Percentiles rank a stretch among this genome's conserved stretches.
Evolutionary conservation across 1,139 yeast species (phyloP).

Genomic region (Yamadazyma friedrichii): DNA sequence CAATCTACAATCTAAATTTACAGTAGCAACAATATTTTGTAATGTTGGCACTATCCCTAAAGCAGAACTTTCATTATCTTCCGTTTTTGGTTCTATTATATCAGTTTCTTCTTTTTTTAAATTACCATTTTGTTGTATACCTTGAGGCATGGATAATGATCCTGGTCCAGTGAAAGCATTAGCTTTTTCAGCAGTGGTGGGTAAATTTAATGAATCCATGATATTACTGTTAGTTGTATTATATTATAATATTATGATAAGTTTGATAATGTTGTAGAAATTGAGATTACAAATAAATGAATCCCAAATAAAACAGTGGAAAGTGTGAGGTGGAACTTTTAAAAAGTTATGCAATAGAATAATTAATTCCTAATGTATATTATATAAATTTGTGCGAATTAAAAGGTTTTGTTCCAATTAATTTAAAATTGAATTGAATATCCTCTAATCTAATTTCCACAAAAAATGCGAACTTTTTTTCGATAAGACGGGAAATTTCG

Average conservation of each 20-base stretch:
- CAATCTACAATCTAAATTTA: slow-evolving; percentile 90
- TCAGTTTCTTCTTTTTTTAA: slow-evolving; percentile 30
- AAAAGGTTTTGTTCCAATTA: too few relatives aligned
- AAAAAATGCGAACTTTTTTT: too few relatives aligned
- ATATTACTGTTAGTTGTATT: background rate
- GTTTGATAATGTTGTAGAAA: background rate
- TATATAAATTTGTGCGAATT: too few relatives aligned
- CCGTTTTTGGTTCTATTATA: slow-evolving; percentile 41
- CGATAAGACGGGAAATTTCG: slow-evolving; percentile 14
- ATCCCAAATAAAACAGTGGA: slow-evolving; percentile 24
- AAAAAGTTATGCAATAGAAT: slow-evolving; percentile 1
- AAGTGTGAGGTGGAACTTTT: background rate
- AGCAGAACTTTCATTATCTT: slow-evolving; percentile 66
- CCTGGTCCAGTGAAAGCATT: slow-evolving; percentile 70
- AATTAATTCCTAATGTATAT: too few relatives aligned
- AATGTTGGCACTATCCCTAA: slow-evolving; percentile 96
- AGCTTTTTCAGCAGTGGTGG: slow-evolving; percentile 81
- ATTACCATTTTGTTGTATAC: slow-evolving; percentile 22
- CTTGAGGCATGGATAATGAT: slow-evolving; percentile 61
- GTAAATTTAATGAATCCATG: slow-evolving; percentile 75
- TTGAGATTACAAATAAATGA: slow-evolving; percentile 46
- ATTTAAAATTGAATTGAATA: background rate
- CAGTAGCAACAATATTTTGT: slow-evolving; percentile 97
- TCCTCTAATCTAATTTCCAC: too few relatives aligned
- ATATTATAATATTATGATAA: too few relatives aligned